These are phyloP conservation scores for Fusarium irregulare DNA, from an alignment of 2,329 filamentous ascomycete species.

Conservation along the genomic window DNA sequence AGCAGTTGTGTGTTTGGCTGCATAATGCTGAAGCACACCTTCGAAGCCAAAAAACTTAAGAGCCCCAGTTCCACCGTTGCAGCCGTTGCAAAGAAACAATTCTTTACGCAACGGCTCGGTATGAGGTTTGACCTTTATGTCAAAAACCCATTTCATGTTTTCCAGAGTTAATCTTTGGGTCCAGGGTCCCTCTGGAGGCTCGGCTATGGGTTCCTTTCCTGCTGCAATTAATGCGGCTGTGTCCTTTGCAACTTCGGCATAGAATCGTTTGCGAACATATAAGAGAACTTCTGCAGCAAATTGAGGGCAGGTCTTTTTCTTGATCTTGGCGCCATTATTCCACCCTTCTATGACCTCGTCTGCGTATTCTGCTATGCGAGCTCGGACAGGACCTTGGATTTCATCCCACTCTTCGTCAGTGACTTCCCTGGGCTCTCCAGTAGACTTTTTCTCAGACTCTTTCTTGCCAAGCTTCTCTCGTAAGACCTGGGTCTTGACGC, in stretches of 20 bases:
- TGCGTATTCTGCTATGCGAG: slow-evolving; percentile 72
- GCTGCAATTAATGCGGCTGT: slow-evolving; percentile 59
- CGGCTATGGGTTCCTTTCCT: slow-evolving; percentile 57
- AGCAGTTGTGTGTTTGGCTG: slow-evolving; percentile 79
- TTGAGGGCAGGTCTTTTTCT: slow-evolving; percentile 70
- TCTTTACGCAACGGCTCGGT: slow-evolving; percentile 76
- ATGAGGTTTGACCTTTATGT: slow-evolving; percentile 77
- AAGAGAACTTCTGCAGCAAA: slow-evolving; percentile 80
- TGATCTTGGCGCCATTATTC: slow-evolving; percentile 71
- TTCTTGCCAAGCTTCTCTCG: slow-evolving; percentile 49
- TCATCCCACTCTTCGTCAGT: slow-evolving; percentile 78
- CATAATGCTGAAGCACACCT: slow-evolving; percentile 83
- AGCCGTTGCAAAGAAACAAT: slow-evolving; percentile 79
- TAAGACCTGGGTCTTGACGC: slow-evolving; percentile 47
- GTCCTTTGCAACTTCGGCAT: slow-evolving; percentile 67
- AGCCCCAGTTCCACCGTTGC: slow-evolving; percentile 61
- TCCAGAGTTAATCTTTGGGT: slow-evolving; percentile 77
- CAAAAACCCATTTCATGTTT: slow-evolving; percentile 89
- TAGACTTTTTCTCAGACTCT: not conserved
- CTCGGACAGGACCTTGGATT: slow-evolving; percentile 73
- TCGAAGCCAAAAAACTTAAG: slow-evolving; percentile 80
- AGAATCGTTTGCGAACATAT: slow-evolving; percentile 75
- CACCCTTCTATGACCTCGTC: slow-evolving; percentile 77
- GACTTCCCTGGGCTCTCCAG: slow-evolving; percentile 58
- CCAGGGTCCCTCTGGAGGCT: slow-evolving; percentile 65